Evolutionary conservation across 441 rosid species (phyloP).

Genomic region (Rhodomyrtus psidioides): DNA sequence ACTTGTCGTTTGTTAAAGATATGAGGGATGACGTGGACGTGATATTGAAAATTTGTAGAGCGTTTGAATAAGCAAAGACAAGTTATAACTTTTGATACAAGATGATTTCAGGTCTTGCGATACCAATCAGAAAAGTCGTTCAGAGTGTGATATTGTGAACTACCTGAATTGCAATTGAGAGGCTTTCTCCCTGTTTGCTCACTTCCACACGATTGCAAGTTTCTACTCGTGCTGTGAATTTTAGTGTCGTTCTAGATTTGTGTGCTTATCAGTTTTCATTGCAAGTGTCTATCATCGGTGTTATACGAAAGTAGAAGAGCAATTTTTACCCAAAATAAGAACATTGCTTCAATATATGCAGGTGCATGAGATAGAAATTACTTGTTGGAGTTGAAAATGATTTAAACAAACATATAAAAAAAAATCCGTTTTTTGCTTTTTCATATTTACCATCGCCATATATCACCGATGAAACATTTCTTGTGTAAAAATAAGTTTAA

Average conservation of each 20-base stretch:
- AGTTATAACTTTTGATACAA: background rate
- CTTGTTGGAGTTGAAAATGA: too few relatives aligned
- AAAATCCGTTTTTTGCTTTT: too few relatives aligned
- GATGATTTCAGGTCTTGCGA: background rate
- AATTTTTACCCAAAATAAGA: too few relatives aligned
- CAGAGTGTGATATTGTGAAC: background rate
- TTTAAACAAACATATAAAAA: too few relatives aligned
- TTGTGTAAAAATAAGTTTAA: background rate
- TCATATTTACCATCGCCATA: too few relatives aligned
- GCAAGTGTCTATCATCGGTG: too few relatives aligned
- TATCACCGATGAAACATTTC: too few relatives aligned
- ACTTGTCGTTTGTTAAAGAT: background rate
- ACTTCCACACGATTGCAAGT: background rate
- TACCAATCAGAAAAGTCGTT: background rate
- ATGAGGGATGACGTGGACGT: rapidly evolving
- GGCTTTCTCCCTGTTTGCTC: background rate
- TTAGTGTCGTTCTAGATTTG: too few relatives aligned
- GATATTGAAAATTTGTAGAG: background rate
- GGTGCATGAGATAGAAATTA: too few relatives aligned
- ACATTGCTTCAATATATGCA: too few relatives aligned
- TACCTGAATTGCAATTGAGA: background rate
- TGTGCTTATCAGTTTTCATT: too few relatives aligned
- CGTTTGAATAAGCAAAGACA: background rate
- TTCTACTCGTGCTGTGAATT: rapidly evolving
- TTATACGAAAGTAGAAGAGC: too few relatives aligned